Conservation (phyloP, 345 rosid species). For the Aurinia saxatilis region DNA sequence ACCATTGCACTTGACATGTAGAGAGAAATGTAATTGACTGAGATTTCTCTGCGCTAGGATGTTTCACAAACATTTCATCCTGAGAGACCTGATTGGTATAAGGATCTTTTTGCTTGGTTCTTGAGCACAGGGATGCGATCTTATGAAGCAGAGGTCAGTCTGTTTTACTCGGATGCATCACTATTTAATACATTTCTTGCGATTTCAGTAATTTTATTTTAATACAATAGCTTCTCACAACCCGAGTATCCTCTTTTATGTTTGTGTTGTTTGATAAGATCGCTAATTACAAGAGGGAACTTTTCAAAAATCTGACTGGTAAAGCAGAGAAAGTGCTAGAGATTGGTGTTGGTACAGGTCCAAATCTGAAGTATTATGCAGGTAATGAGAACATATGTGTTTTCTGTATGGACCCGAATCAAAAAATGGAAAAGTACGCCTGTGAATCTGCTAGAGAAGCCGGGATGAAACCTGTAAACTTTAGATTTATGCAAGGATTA, state of each 20-base stretch:
- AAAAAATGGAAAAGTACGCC: constrained; percentile 58
- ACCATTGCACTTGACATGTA: not conserved
- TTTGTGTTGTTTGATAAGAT: constrained; percentile 26
- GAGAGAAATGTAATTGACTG: not conserved
- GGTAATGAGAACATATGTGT: constrained; percentile 34
- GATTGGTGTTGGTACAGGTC: constrained; percentile 73
- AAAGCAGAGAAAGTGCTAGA: constrained; percentile 56
- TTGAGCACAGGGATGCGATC: constrained; percentile 38
- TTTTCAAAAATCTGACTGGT: constrained; percentile 48
- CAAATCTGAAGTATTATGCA: constrained; percentile 64
- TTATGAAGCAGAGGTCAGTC: constrained; percentile 66
- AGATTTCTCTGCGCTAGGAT: constrained; percentile 28
- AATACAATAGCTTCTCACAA: not conserved
- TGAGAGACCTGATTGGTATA: constrained; percentile 68
- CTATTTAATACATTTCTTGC: not conserved
- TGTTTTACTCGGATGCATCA: not conserved
- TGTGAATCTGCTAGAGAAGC: constrained; percentile 48
- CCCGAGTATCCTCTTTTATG: not conserved
- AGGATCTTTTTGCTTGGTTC: constrained; percentile 52
- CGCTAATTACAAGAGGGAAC: constrained; percentile 44
- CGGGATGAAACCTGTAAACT: constrained; percentile 47
- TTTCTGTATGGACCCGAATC: constrained; percentile 61
- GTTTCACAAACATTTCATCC: constrained; percentile 46
- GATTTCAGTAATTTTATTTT: not conserved
- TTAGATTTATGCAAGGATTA: constrained; percentile 60